Percentiles rank a stretch among this genome's conserved stretches.
Evolutionary conservation across 441 rosid species (phyloP).

Genomic region (Raphanus hybrid): DNA sequence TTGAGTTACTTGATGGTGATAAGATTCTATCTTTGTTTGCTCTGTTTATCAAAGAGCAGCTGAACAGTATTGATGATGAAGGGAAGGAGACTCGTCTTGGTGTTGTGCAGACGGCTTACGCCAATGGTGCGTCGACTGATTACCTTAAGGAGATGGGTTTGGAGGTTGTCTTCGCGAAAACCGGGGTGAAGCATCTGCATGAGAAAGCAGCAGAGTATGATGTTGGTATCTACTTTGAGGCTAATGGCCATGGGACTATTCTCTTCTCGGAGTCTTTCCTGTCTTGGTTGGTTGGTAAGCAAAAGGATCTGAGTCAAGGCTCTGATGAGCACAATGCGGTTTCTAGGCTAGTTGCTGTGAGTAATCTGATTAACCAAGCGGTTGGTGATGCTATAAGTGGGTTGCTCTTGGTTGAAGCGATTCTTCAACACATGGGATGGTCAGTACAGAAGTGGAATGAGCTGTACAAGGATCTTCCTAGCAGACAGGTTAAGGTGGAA

Average conservation of each 20-base stretch:
- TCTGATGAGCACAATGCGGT: constrained; percentile 80
- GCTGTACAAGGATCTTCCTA: constrained; percentile 87
- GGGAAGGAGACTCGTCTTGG: constrained; percentile 49
- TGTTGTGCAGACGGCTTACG: constrained; percentile 92
- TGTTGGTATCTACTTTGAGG: constrained; percentile 94
- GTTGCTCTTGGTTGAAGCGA: constrained; percentile 86
- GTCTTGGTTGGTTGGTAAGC: constrained; percentile 60
- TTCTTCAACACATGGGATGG: constrained; percentile 80
- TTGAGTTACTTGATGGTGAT: constrained; percentile 88
- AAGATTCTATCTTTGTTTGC: constrained; percentile 90
- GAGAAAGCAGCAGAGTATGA: constrained; percentile 81
- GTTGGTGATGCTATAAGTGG: constrained; percentile 95
- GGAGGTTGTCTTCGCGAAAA: constrained; percentile 72
- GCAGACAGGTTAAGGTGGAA: constrained; percentile 90
- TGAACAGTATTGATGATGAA: constrained; percentile 45
- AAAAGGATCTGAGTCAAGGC: constrained; percentile 57
- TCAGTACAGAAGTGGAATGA: constrained; percentile 78
- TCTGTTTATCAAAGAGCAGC: constrained; percentile 78
- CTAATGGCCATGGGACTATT: constrained; percentile 97
- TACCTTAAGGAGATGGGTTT: constrained; percentile 72
- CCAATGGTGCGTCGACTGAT: constrained; percentile 88
- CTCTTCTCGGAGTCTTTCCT: constrained; percentile 70
- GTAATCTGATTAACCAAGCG: constrained; percentile 93
- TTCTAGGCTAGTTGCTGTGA: constrained; percentile 74
- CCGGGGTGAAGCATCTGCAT: constrained; percentile 93